Evolutionary conservation across 306 rosid genomes (phyloP), one percentile per base, ranked within the genome.

Genomic region (Cucurbita moschata): DNA sequence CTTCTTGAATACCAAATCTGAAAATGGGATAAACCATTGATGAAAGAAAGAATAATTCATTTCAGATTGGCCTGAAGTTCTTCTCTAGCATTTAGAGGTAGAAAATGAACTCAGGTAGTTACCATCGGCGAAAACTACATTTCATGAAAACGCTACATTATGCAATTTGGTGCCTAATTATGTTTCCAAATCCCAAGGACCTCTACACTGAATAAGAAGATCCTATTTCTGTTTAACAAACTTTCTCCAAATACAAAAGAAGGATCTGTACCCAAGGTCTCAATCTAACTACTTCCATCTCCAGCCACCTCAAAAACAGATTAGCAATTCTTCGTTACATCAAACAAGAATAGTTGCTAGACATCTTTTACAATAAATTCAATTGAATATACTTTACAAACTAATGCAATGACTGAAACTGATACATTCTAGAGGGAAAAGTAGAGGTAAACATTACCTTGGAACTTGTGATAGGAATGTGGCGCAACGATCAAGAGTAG

Each of bases 381-480:
- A 44, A 5, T 26, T 35, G 18, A 37, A 0, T 4, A 10, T 23
- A 23, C 19, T 69, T 57, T 10, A 64, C 66, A 58, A 46, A 55
- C 54, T 61, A 30, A 81, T 5, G 74, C 71, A 64, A 64, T 55
- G 39, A 30, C 21, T 30, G 38, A 10, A 39, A 26, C 5, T 39
- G 71, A 67, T 49, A 62, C 67, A 60, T 4, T 23, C 73, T 14
- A 49, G 39, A 59, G 30, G 67, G 67, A 4, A 40, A 16, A 35
- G 16, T 60, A 47, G 73, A 54, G 43, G 26, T 6, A 76, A 12
- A 46, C n/a, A 70, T 13, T 65, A 88, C 97, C 98, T 88, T 63
- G 92, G 82, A 81, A 86, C 83, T 66, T 86, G 88, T 76, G 84
- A 83, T 10, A 86, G 87, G 82, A 87, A 93, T 64, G 86, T 73